Percentiles rank a stretch among this genome's conserved stretches.
phyloP scores from a whole-genome alignment of 257 asterid genomes.

The Capsicum rhomboideum region DNA sequence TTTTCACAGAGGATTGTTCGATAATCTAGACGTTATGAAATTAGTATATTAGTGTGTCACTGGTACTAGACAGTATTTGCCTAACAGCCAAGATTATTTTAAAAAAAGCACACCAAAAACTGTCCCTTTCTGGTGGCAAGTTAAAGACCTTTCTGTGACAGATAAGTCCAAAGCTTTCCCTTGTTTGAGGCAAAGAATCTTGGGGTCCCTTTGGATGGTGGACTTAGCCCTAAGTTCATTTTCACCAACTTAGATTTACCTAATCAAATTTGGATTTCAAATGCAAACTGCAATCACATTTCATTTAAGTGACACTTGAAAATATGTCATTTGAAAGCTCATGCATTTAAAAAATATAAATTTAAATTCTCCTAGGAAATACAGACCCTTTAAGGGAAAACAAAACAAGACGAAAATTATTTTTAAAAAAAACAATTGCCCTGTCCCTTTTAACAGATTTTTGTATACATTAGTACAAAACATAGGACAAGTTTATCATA shows the following conservation, averaged over 20 bases:
- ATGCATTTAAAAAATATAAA: background rate
- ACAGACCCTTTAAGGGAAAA: background rate
- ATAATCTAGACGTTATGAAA: background rate
- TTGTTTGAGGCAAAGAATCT: constrained; percentile 29
- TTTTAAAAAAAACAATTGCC: background rate
- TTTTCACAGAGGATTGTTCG: background rate
- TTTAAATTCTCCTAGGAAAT: background rate
- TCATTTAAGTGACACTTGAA: background rate
- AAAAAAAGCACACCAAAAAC: background rate
- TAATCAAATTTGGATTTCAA: background rate
- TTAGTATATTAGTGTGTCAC: background rate
- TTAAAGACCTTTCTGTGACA: constrained; percentile 31
- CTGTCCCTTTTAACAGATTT: background rate
- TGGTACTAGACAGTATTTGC: background rate
- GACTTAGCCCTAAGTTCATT: background rate
- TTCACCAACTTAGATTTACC: background rate
- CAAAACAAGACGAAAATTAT: background rate
- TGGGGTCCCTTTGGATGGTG: background rate
- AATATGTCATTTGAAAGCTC: background rate
- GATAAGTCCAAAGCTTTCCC: constrained; percentile 39
- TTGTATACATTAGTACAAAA: background rate
- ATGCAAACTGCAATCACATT: background rate
- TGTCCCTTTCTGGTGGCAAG: constrained; percentile 3
- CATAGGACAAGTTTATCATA: constrained; percentile 9
- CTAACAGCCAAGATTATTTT: background rate